Base-by-base conservation (phyloP, 2,329 filamentous ascomycete genomes). In the Cladosporium sp. region DNA sequence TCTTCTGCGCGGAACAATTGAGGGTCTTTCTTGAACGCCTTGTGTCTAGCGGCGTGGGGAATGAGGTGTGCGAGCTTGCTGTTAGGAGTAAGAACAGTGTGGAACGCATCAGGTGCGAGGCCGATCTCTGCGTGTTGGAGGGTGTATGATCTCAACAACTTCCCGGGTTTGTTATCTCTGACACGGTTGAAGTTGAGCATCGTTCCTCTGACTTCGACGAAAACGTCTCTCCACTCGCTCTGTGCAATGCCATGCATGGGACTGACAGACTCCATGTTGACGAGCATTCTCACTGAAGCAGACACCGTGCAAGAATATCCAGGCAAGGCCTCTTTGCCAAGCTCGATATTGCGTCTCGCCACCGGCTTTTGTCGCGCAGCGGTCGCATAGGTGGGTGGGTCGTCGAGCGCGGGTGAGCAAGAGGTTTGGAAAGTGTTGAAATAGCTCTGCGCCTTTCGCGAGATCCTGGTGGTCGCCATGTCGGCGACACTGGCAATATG, bases 41-140 rank as follows among this genome's bases (percentile, higher is more conserved):
- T 56, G 59, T 61, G 49, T 56, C 70, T 41, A 6, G 70, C 67
- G 3, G 65, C 54, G 2, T 59, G 55, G 18, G 73, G 73, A 2
- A 76, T 65, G 19, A 76, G 60, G 53, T 72, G 68, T 7, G 71
- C 74, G 35, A 76, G 65, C 4, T 71, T 64, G 9, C 68, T 72
- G 50, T 70, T 70, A 7, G 73, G 74, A 0, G 68, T 57, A 25
- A 75, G 56, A 2, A 68, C 52, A 0, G 62, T 64, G 77, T 88
- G 86, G 59, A 78, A 75, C 63, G 86, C 85, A 66, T 90, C 86
- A 13, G 81, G 78, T 8, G 86, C 86, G 54, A 89, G 78, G 9
- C 86, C 86, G 18, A 85, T 80, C 66, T 90, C 86, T 18, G 85
- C 86, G 62, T 89, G 83, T 55, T 88, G 78, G 41, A 90, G 73